Conservation (phyloP, 441 rosid species). For the Dalechampia spathulata region DNA sequence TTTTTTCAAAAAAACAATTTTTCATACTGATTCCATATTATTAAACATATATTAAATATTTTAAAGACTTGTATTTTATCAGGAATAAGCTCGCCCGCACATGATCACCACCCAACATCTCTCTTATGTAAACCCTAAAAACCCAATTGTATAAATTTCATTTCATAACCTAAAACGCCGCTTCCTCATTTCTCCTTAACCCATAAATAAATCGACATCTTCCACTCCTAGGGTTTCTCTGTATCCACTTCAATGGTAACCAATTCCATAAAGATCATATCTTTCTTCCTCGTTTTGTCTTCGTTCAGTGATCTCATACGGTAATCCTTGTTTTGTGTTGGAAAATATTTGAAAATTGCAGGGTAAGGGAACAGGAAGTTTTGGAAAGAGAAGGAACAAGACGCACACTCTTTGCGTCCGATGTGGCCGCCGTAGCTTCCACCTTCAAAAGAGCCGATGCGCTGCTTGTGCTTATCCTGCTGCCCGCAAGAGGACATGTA, state of each 20-base stretch:
- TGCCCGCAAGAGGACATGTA: conserved; percentile 83
- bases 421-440: conserved; percentile 94
- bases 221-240: conserved; percentile 12
- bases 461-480: conserved; percentile 82
- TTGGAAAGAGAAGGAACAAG: conserved; percentile 97
- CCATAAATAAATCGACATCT: not conserved
- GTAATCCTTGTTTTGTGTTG: too few relatives aligned
- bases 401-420: conserved; percentile 89
- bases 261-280: not conserved
- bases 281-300: too few relatives aligned
- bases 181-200: not conserved
- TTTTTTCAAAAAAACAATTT: too few relatives aligned
- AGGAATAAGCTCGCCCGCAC: not conserved
- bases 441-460: conserved; percentile 94
- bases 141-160: not conserved
- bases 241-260: conserved; percentile 28
- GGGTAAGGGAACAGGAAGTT: conserved; percentile 98
- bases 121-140: not conserved
- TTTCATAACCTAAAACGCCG: too few relatives aligned
- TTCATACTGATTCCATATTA: too few relatives aligned
- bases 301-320: too few relatives aligned
- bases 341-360: too few relatives aligned
- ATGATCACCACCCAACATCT: not conserved
- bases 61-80: not conserved
- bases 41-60: too few relatives aligned